Evolutionary conservation across 148 eudicot species (phyloP).

Genomic region (Vaccinium vitisidaea): DNA sequence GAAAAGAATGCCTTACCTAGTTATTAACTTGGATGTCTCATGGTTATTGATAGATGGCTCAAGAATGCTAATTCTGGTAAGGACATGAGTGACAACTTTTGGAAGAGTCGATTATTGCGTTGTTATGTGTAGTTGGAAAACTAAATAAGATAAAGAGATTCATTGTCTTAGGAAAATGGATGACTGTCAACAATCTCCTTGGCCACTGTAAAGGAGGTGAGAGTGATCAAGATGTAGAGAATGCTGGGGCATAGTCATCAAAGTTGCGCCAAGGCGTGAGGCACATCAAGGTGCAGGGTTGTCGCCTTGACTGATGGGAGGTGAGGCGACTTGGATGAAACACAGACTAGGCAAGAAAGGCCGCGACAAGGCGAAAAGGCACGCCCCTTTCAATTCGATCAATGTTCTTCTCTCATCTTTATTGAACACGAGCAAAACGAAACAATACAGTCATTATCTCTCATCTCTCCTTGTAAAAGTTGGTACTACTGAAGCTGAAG

Average conservation of each 20-base stretch:
- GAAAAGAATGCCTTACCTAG: slow-evolving; percentile 71
- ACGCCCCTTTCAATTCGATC: no score
- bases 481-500: no score
- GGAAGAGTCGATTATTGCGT: slow-evolving; percentile 56
- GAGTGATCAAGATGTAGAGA: slow-evolving; percentile 12
- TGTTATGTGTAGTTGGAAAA: slow-evolving; percentile 61
- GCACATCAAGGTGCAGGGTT: no score
- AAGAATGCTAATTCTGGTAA: slow-evolving; percentile 48
- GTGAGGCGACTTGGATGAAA: no score
- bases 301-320: no score
- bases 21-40: slow-evolving; percentile 67
- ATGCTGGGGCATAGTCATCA: neutral
- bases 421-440: no score
- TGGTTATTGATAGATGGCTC: slow-evolving; percentile 63
- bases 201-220: slow-evolving; percentile 41
- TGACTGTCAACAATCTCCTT: slow-evolving; percentile 52
- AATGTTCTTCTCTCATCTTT: no score
- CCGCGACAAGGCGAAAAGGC: no score
- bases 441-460: no score
- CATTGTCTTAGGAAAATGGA: slow-evolving; percentile 33
- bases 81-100: slow-evolving; percentile 43
- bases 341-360: no score
- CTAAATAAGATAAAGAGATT: slow-evolving; percentile 45
- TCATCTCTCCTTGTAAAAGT: no score
- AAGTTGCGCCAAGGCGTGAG: no score